Evolutionary conservation across 306 rosid species (phyloP), one percentile per base, ranked within the genome.

Genomic region (Casuarina equisetifolia): DNA sequence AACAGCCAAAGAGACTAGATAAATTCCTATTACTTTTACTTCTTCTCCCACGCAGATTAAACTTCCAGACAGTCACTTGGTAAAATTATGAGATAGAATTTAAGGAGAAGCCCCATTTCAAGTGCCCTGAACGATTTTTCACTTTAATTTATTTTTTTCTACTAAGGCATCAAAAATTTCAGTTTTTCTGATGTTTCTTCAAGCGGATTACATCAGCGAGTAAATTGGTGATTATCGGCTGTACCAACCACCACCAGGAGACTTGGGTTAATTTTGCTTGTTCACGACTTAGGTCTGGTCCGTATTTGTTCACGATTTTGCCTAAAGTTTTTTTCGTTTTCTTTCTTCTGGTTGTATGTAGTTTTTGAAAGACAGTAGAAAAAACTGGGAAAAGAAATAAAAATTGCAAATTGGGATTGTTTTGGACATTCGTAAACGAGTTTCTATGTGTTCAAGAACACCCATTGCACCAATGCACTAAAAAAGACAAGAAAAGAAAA

Each of bases 401-500:
- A 15, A 50, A 48, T 9, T n/a, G 4, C 48, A 77, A 46, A 8
- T 39, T 36, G 45, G 32, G 12, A 50, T 42, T 11, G 50, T 2
- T 17, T 58, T 44, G 38, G 43, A 73, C 38, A 42, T 19, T 48
- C 45, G 17, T 10, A 46, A 73, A 32, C 11, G 16, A 81, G 16
- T 54, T 38, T 43, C 74, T 75, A 11, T 44, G 36, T 7, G 49
- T n/a, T 20, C 62, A 64, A 77, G 79, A 51, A 6, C 32, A 38
- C 12, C 5, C 16, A 44, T 9, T 43, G 51, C 25, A 77, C 6
- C 2, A 77, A 9, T 73, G 8, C 15, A 64, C 75, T 40, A 12
- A 58, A 5, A 6, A 5, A 25, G 48, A n/a, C 38, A 40, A 69
- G 39, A 44, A 82, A 11, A n/a, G 43, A 59, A 35, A 70, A 25